Evolutionary conservation across 768 basidiomycete species (phyloP), one percentile per base, ranked within the genome.

Genomic region (Suillus subluteus): DNA sequence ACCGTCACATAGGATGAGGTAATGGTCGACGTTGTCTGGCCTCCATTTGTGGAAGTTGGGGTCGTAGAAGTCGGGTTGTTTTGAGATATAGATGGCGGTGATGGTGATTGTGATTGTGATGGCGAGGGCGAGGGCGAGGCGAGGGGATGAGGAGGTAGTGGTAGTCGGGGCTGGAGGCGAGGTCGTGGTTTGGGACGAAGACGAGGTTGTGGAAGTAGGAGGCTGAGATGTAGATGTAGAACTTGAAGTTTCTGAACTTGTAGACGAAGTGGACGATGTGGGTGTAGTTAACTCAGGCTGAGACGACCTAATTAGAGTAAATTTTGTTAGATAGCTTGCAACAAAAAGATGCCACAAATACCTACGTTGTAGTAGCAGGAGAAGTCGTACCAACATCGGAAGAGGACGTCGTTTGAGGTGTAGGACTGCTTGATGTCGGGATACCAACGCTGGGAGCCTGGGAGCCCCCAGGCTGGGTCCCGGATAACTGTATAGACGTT

Each of bases 1-100:
- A 64, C 66, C 37, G 72, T 69, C 35, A 70, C 73, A 54, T 62
- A 73, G 16, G 70, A 30, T 12, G 73, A 69, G 0, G 71, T 72
- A 66, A 78, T 63, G 23, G 26, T 30, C 18, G 40, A 41, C 3
- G 23, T 59, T 26, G 16, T 59, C 16, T 18, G 58, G 26, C 11
- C 26, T 30, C 16, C 58, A 23, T 59, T 3, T 16, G 40, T 41
- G 43, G 64, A 71, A 0, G 73, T 74, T 18, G 37, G 58, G 0
- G 44, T 15, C 0, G 72, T 18, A 16, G 69, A 63, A 6, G 63
- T 18, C 6, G 65, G 16, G 37, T 21, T 66, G 52, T 13, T 62
- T 12, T 58, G 50, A 0, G 62, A 41, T 3, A 46, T 11, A 41
- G 40, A 21, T 2, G 55, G 15, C 4, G 48, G 21, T 13, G 52